These are phyloP conservation scores for Chrysoporthe cubensis DNA, from an alignment of 2,329 filamentous ascomycete species.

Conservation along the genomic window DNA sequence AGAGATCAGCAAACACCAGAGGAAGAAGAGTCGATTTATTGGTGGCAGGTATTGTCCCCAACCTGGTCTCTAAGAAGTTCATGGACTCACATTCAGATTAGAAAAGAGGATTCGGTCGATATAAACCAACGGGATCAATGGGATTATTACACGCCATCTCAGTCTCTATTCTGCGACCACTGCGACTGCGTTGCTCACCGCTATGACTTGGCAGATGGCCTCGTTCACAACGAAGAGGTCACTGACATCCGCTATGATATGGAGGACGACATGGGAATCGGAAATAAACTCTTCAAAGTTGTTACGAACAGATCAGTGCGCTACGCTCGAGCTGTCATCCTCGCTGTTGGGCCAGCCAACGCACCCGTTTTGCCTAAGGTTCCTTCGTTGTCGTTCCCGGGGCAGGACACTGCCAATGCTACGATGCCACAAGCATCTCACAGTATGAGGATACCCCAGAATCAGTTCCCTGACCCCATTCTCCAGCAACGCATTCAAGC, in stretches of 20 bases:
- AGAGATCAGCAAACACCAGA: conserved; percentile 78
- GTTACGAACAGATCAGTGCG: conserved; percentile 57
- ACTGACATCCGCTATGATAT: conserved; percentile 63
- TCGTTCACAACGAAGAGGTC: conserved; percentile 65
- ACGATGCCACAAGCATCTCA: conserved; percentile 57
- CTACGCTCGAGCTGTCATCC: conserved; percentile 65
- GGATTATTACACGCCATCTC: conserved; percentile 70
- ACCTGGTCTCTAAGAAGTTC: neutral
- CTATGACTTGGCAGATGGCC: conserved; percentile 59
- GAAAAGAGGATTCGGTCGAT: conserved; percentile 50
- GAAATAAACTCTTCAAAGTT: conserved; percentile 67
- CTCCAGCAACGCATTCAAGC: conserved; percentile 57
- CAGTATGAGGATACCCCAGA: conserved; percentile 62
- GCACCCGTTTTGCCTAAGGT: conserved; percentile 51
- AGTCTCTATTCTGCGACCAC: conserved; percentile 64
- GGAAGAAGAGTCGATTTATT: conserved; percentile 59
- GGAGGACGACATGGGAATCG: conserved; percentile 47
- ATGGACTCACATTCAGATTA: conserved; percentile 27
- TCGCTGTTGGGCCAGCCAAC: conserved; percentile 73
- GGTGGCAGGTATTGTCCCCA: conserved; percentile 45
- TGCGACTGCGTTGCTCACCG: conserved; percentile 60
- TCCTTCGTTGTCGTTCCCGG: conserved; percentile 19
- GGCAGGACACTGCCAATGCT: conserved; percentile 20
- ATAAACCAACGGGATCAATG: conserved; percentile 71
- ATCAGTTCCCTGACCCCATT: conserved; percentile 54